These are phyloP conservation scores for Malassezia caprae DNA, from an alignment of 1,284 basidiomycete genomes.

Conservation along the genomic window DNA sequence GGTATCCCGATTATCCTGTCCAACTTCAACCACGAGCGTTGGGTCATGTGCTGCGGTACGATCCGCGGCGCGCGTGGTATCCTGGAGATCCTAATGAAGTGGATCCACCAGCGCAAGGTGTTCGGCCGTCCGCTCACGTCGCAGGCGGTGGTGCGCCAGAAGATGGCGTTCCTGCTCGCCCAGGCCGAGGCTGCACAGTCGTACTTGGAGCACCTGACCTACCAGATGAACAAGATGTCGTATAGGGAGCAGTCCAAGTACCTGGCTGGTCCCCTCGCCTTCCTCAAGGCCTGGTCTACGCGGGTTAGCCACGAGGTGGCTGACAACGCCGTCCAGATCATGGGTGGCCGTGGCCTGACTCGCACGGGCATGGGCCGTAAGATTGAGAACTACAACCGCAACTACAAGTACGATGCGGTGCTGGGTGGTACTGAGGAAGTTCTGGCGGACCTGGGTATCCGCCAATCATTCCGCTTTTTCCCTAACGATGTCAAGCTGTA, in stretches of 20 bases:
- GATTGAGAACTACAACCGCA: conserved; percentile 52
- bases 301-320: conserved; percentile 53
- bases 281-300: conserved; percentile 57
- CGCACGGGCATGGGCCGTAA: conserved; percentile 56
- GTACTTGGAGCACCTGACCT: conserved; percentile 80
- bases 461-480: conserved; percentile 50
- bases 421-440: conserved; percentile 50
- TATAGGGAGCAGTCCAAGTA: conserved; percentile 61
- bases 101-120: conserved; percentile 47
- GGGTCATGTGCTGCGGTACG: conserved; percentile 64
- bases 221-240: conserved; percentile 73
- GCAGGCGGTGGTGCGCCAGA: conserved; percentile 72
- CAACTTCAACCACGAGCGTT: conserved; percentile 51
- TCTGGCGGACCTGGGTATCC: conserved; percentile 53
- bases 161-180: conserved; percentile 74
- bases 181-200: conserved; percentile 70
- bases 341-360: conserved; percentile 60
- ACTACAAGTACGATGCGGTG: conserved; percentile 63
- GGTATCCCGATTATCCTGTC: conserved; percentile 65
- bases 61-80: conserved; percentile 53
- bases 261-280: conserved; percentile 59
- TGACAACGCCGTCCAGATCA: conserved; percentile 67
- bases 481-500: conserved; percentile 38
- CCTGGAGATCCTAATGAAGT: conserved; percentile 40
- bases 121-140: conserved; percentile 58